These are phyloP conservation scores for Zoysia matrella DNA, from an alignment of 202 grass and related monocot genomes.

Conservation along the genomic window DNA sequence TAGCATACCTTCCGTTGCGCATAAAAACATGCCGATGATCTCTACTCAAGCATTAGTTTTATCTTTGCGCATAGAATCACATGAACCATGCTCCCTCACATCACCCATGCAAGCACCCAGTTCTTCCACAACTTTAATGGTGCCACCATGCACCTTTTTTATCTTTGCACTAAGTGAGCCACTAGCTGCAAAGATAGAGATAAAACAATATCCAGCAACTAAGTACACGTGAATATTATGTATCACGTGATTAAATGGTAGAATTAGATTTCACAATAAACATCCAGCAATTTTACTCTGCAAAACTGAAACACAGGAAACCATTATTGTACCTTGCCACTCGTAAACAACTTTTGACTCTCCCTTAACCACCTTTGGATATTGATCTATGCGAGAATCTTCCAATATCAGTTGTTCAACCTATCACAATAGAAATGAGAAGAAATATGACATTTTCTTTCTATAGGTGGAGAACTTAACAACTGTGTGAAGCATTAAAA, in stretches of 20 bases:
- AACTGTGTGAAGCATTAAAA: background rate
- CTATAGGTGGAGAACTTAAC: background rate
- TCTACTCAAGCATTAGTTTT: constrained; percentile 9
- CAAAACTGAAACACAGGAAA: background rate
- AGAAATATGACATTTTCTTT: background rate
- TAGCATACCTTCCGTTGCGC: too few species aligned
- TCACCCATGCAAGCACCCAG: constrained; percentile 15
- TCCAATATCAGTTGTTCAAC: constrained; percentile 88
- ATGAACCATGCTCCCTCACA: constrained; percentile 17
- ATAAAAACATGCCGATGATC: too few species aligned
- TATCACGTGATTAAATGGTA: background rate
- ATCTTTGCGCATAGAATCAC: background rate
- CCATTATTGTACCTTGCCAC: constrained; percentile 81
- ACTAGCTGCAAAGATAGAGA: constrained; percentile 49
- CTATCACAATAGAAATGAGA: constrained; percentile 43
- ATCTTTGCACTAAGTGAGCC: constrained; percentile 62
- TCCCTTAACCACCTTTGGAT: constrained; percentile 90
- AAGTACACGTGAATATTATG: background rate
- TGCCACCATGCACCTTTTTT: constrained; percentile 49
- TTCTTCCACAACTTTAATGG: constrained; percentile 24
- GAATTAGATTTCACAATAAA: background rate
- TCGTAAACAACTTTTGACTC: constrained; percentile 84
- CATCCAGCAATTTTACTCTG: background rate
- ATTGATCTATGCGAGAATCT: constrained; percentile 92
- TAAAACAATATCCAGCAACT: background rate